Evolutionary conservation across 139 green algal genomes (phyloP), one percentile per base, ranked within the genome.

Genomic region (Tetradesmus lagerheimii): DNA sequence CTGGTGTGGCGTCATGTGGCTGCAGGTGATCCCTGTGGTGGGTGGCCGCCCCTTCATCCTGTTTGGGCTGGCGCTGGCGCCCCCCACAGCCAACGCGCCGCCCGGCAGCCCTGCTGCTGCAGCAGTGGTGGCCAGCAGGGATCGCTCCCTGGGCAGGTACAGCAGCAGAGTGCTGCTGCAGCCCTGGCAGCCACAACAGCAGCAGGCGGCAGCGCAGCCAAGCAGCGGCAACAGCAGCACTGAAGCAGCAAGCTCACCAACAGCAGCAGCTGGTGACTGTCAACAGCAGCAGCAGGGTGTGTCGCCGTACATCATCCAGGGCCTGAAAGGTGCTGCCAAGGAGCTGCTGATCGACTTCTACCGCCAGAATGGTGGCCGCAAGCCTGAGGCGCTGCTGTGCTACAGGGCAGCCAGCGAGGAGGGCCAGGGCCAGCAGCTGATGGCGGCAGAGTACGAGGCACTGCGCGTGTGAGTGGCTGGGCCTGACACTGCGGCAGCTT

Each of bases 1-100:
- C 4, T 34, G 38, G 16, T 53, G 76, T 82, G 38, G 16, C 12
- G n/a, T 50, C 9, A 6, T 39, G 18, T 90, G 67, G 38, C 39
- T n/a, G 27, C 62, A 92, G 41, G 80, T 91, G 37, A 85, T 92
- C 38, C 93, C 91, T 0, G 57, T 91, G 79, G 76, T 95, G 18
- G 86, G 92, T 66, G 78, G 64, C 66, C 85, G 88, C 39, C 94
- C 94, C 45, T 96, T 96, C 89, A 97, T 97, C 89, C 77, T 97
- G 41, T 89, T 97, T 39, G 95, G 94, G 25, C 93, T 93, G 18
- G 95, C 97, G 75, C 86, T 98, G 5, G 94, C 94, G 0, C 95
- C 95, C 85, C 95, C 95, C 15, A 41, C 66, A n/a, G 67, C 91
- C 47, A 89, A 91, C 57, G 86, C 87, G 39, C 88, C 81, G 35